Conservation (phyloP, 192 early-diverging fungal species). For the Backusella circina region DNA sequence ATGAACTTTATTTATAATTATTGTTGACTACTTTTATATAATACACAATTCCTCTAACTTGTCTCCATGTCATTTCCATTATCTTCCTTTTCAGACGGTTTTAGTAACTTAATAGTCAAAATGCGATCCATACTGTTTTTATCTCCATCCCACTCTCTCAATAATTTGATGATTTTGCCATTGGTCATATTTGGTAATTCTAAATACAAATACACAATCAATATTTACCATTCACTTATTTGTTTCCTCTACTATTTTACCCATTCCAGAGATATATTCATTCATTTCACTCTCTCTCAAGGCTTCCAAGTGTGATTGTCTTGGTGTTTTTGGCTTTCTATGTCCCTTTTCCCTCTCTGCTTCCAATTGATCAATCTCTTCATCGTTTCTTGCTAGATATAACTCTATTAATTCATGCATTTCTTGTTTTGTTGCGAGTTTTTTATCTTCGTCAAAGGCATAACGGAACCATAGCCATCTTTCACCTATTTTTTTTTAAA, state of each 20-base stretch:
- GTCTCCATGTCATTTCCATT: neutral
- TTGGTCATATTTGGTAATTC: conserved; percentile 55
- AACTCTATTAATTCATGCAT: conserved; percentile 35
- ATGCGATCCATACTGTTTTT: conserved; percentile 45
- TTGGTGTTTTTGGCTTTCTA: conserved; percentile 42
- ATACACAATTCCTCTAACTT: neutral
- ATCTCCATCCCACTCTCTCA: conserved; percentile 56
- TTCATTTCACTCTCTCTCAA: conserved; percentile 41
- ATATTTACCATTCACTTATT: neutral
- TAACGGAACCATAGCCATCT: conserved; percentile 53
- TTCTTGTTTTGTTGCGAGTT: conserved; percentile 29
- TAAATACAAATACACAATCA: conserved; percentile 7
- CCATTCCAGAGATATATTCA: conserved; percentile 52
- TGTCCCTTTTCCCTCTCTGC: conserved; percentile 34
- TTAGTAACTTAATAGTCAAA: conserved; percentile 33
- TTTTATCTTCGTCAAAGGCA: conserved; percentile 41
- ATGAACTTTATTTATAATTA: neutral
- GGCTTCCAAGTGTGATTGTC: conserved; percentile 39
- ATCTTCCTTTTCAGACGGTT: neutral
- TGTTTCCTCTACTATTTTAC: conserved; percentile 29
- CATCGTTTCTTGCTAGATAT: conserved; percentile 46
- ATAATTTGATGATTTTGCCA: conserved; percentile 43
- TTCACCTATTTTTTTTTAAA: conserved; percentile 28
- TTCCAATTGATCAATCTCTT: conserved; percentile 42
- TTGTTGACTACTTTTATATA: neutral